Base-by-base conservation (phyloP, 805 yeast genomes). In the Starmerella potacharoeniae region DNA sequence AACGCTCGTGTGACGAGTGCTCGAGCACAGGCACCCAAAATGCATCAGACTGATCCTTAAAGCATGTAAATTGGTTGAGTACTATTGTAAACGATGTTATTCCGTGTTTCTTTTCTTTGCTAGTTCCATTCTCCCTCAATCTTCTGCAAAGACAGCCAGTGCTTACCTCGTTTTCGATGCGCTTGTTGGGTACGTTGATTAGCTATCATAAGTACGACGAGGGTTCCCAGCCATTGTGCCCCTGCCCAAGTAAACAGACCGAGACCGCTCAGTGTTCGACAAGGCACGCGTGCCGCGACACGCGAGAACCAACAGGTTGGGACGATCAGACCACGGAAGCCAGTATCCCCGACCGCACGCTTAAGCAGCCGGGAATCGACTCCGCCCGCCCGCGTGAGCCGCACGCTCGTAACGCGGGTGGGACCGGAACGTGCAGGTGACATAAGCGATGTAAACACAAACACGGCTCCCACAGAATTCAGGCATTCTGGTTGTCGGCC, bases 351-450 rank as follows among this genome's bases (percentile, higher is more conserved):
- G 3, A 22, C 13, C 39, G n/a, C 6, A 11, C 16, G n/a, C 6
- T 36, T 6, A 10, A 11, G 13, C 7, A 14, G 16, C 39, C 39
- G 16, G 2, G n/a, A 11, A 36, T 36, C 16, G 39, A 6, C n/a
- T 2, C 6, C 39, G 39, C 39, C 28, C 22, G n/a, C 22, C 14
- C 28, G 11, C 42, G 42, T 22, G 14, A 8, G 28, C 36, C 35
- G 14, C 35, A 16, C 17, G 30, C 39, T 17, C 34, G 39, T 14
- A 14, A 10, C 49, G 31, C 49, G 40, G 14, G 40, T 46, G 40
- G 49, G 39, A 33, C 39, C n/a, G 49, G 49, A 46, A 46, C 49
- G 49, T 46, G 49, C 31, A 17, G 49, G 49, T 46, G 49, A 46
- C 49, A 34, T 46, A 46, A 46, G 49, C 49, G 30, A 34, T 34